These are phyloP conservation scores for Penicillium mononematosum DNA, from an alignment of 495 filamentous ascomycete species.

Conservation along the genomic window DNA sequence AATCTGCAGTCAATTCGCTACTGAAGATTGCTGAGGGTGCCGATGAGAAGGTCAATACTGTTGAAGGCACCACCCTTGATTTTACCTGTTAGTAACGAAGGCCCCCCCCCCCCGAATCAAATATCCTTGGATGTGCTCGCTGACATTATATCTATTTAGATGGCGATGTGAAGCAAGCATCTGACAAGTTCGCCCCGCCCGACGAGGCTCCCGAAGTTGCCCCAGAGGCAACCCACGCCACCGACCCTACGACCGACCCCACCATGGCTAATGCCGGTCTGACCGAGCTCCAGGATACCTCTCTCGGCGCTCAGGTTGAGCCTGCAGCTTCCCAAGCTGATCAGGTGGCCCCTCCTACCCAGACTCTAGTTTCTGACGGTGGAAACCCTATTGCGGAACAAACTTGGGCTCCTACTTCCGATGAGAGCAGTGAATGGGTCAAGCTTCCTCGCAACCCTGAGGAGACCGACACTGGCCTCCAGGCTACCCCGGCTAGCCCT, in stretches of 20 bases:
- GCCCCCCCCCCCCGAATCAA: neutral
- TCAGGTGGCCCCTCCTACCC: slow-evolving; percentile 43
- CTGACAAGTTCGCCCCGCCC: slow-evolving; percentile 40
- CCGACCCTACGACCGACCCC: slow-evolving; percentile 61
- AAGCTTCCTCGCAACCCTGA: slow-evolving; percentile 70
- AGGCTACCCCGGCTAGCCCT: slow-evolving; percentile 56
- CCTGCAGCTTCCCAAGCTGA: slow-evolving; percentile 30
- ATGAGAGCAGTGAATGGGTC: slow-evolving; percentile 75
- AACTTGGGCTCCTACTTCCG: slow-evolving; percentile 56
- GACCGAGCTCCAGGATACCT: slow-evolving; percentile 63
- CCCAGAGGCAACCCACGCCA: slow-evolving; percentile 20
- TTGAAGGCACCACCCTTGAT: slow-evolving; percentile 61
- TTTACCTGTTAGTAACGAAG: slow-evolving; percentile 69
- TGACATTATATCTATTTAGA: slow-evolving; percentile 48
- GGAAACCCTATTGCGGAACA: slow-evolving; percentile 68
- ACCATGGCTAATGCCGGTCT: slow-evolving; percentile 73
- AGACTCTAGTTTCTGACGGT: slow-evolving; percentile 59
- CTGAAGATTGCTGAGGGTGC: slow-evolving; percentile 79
- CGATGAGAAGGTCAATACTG: slow-evolving; percentile 66
- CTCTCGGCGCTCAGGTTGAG: slow-evolving; percentile 23
- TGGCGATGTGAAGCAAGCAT: slow-evolving; percentile 62
- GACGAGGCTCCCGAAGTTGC: slow-evolving; percentile 24
- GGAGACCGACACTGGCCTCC: slow-evolving; percentile 68
- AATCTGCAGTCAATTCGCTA: slow-evolving; percentile 76
- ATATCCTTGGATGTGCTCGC: slow-evolving; percentile 1